These are phyloP conservation scores for Sistotremastrum niveocremeum DNA, from an alignment of 768 basidiomycete genomes.

Conservation along the genomic window DNA sequence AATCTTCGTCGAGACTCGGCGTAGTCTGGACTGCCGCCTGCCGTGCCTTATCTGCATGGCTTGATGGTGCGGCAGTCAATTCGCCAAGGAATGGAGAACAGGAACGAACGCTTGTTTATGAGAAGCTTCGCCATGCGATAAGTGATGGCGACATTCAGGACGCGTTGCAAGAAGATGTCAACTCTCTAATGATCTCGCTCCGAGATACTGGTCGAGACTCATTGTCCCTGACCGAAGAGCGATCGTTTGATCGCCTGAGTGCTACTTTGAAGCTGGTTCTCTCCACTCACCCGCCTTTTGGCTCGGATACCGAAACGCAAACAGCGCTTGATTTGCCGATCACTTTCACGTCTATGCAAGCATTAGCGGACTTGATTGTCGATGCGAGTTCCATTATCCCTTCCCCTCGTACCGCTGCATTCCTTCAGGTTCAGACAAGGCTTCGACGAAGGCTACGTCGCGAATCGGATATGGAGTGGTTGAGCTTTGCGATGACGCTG, in stretches of 20 bases:
- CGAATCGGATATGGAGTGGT: conserved; percentile 35
- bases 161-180: too few relatives aligned
- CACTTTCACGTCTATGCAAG: neutral
- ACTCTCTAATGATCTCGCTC: too few relatives aligned
- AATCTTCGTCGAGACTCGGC: conserved; percentile 18
- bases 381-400: neutral
- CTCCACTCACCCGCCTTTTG: too few relatives aligned
- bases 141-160: conserved; percentile 8
- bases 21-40: conserved; percentile 28
- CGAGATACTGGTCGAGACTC: too few relatives aligned
- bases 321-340: neutral
- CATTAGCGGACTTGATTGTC: neutral
- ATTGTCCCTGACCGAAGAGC: too few relatives aligned
- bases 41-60: conserved; percentile 49
- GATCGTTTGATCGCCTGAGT: too few relatives aligned
- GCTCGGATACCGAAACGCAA: neutral
- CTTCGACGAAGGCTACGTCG: conserved; percentile 11
- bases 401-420: too few relatives aligned
- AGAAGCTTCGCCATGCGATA: conserved; percentile 19
- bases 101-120: conserved; percentile 33
- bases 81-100: conserved; percentile 47
- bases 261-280: too few relatives aligned
- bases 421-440: neutral
- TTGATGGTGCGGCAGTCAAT: conserved; percentile 69
- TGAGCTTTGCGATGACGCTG: conserved; percentile 33